Base-by-base conservation (phyloP, 257 asterid genomes). In the Solanum rostratum region DNA sequence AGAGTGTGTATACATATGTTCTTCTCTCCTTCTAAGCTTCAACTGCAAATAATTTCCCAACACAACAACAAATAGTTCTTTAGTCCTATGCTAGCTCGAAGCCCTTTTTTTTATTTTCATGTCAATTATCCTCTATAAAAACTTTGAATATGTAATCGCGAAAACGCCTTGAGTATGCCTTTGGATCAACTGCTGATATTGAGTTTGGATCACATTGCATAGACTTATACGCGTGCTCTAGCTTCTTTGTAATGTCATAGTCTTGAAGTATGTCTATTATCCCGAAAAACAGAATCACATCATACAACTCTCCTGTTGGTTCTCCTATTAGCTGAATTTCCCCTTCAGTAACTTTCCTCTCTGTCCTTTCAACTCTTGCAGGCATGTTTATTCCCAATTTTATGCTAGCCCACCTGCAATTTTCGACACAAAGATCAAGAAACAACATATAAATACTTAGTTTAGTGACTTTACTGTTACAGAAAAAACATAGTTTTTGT, bases 221-320 rank as follows among this genome's bases (percentile, higher is more conserved):
- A 20, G 99, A 97, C 88, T 97, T 97, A 85, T 95, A 97, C 0
- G 99, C 99, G 46, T 97, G 98, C 83, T 97, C 99, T 0, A 97
- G 95, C 85, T 95, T 95, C 89, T 97, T 97, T 82, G 98, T 94
- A 29, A 95, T 94, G 88, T 97, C 98, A 53, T 97, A 97, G 85
- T 97, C 99, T 87, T 94, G 98, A 79, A 97, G 99, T 46, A 95
- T 97, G 94, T 97, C 98, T 80, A 97, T 97, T 87, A 97, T 90
- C 43, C 98, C 96, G 11, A 97, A 94, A 88, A 95, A 97, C 89
- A 97, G 81, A 60, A 95, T 84, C 8, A 97, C 98, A 59, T 97
- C 98, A 71, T 95, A 97, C 88, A 84, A 94, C 55, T 97, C 98
- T 54, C 98, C 98, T 7, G 97, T 95, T 54, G 97, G 96, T 59